Percentiles rank a stretch among this genome's conserved stretches.
These are phyloP conservation scores for Casuarina glauca DNA, from an alignment of 306 rosid species.

Conservation along the genomic window DNA sequence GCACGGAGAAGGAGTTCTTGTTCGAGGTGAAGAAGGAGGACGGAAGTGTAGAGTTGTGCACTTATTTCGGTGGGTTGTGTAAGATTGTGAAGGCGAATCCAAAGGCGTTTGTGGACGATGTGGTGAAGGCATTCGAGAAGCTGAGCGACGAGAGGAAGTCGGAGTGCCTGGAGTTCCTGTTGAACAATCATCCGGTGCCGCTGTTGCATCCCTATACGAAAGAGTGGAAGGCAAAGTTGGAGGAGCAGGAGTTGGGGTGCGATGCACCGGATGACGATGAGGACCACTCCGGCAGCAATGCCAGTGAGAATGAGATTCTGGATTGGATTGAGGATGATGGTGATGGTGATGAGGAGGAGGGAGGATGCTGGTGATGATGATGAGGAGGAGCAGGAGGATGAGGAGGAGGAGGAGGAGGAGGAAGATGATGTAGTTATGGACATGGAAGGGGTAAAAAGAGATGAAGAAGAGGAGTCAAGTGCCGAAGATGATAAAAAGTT, in stretches of 20 bases:
- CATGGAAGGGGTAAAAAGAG: slow-evolving; percentile 33
- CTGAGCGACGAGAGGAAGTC: slow-evolving; percentile 79
- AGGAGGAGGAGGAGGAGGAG: slow-evolving; percentile 16
- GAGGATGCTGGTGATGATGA: slow-evolving; percentile 13
- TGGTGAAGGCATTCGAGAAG: slow-evolving; percentile 76
- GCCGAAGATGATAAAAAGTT: slow-evolving; percentile 34
- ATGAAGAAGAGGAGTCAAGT: slow-evolving; percentile 34
- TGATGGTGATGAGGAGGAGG: slow-evolving; percentile 22
- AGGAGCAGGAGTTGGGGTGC: slow-evolving; percentile 91
- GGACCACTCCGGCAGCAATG: slow-evolving; percentile 32
- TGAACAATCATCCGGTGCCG: slow-evolving; percentile 70
- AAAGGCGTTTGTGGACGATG: slow-evolving; percentile 94
- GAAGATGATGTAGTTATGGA: slow-evolving; percentile 41
- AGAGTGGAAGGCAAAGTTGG: slow-evolving; percentile 96
- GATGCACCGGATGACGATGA: slow-evolving; percentile 87
- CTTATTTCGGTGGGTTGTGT: slow-evolving; percentile 85
- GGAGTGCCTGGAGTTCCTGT: slow-evolving; percentile 73
- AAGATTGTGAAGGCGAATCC: slow-evolving; percentile 73
- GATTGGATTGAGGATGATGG: slow-evolving; percentile 83
- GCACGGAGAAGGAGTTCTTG: slow-evolving; percentile 60
- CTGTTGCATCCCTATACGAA: slow-evolving; percentile 87
- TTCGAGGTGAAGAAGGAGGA: slow-evolving; percentile 66
- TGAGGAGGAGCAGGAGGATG: slow-evolving; percentile 20
- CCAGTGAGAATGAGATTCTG: slow-evolving; percentile 49
- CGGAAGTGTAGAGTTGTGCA: slow-evolving; percentile 65